These are phyloP conservation scores for Porogramme epimiltina DNA, from an alignment of 1,284 basidiomycete genomes.

Conservation along the genomic window DNA sequence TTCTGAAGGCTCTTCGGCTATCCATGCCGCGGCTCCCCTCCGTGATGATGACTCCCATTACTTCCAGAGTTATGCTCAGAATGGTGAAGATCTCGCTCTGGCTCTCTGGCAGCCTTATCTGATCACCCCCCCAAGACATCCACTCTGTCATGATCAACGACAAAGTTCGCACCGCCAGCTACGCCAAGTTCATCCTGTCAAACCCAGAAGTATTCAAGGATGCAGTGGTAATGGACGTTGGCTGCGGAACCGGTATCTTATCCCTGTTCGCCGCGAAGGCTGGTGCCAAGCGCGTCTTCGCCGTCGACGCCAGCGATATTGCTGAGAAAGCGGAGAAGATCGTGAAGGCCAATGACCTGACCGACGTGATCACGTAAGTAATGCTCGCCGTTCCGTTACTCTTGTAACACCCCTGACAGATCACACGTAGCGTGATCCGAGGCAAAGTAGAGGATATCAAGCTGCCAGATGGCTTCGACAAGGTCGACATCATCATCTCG, in stretches of 20 bases:
- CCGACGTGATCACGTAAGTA: slow-evolving; percentile 72
- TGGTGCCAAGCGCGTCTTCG: slow-evolving; percentile 91
- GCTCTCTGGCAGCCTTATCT: neutral
- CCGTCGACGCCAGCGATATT: slow-evolving; percentile 91
- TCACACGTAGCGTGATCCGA: slow-evolving; percentile 63
- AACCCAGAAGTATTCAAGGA: slow-evolving; percentile 85
- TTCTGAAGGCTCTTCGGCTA: slow-evolving; percentile 33
- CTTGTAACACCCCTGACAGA: neutral
- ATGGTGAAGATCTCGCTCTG: slow-evolving; percentile 54
- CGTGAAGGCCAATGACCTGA: slow-evolving; percentile 79
- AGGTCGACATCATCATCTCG: slow-evolving; percentile 92
- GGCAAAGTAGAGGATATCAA: slow-evolving; percentile 88
- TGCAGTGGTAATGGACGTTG: slow-evolving; percentile 92
- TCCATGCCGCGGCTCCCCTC: slow-evolving; percentile 28
- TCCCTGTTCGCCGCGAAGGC: slow-evolving; percentile 92
- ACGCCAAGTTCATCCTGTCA: slow-evolving; percentile 89
- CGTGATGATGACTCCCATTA: slow-evolving; percentile 93
- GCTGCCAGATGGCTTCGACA: slow-evolving; percentile 65
- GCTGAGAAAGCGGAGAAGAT: slow-evolving; percentile 84
- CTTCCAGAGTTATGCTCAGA: slow-evolving; percentile 92
- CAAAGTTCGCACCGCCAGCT: slow-evolving; percentile 90
- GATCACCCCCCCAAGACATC: slow-evolving; percentile 52
- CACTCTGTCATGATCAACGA: slow-evolving; percentile 85
- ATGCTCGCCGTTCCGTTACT: neutral
- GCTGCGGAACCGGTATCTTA: slow-evolving; percentile 92